Percentiles rank a stretch among this genome's conserved stretches.
Conservation (phyloP, 2,329 filamentous ascomycete genomes). For the Aureobasidium namibiae region DNA sequence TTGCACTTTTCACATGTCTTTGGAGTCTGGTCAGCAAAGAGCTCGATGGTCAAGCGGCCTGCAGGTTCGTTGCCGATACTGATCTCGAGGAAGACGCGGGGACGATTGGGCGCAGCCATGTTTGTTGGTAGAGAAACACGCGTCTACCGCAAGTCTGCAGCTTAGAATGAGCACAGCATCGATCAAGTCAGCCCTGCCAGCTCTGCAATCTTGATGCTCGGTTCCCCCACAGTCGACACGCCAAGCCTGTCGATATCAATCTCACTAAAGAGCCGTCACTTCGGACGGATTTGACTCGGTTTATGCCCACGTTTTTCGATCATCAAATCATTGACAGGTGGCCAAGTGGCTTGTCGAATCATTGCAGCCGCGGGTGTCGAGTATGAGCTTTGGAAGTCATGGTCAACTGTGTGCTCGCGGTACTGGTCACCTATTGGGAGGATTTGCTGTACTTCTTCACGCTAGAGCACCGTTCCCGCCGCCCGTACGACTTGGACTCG, state of each 20-base stretch:
- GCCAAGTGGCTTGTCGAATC: neutral
- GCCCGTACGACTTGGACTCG: too few species aligned
- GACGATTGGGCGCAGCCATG: constrained; percentile 18
- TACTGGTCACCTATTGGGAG: neutral
- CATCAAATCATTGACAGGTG: neutral
- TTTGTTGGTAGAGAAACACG: neutral
- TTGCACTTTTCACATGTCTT: constrained; percentile 42
- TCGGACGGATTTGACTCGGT: neutral
- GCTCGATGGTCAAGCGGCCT: constrained; percentile 37
- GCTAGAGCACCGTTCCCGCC: too few species aligned
- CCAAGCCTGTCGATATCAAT: neutral
- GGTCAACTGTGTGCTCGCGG: too few species aligned
- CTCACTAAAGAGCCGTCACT: neutral
- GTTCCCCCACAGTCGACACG: neutral
- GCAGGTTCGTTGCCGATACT: constrained; percentile 32
- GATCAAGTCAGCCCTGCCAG: neutral
- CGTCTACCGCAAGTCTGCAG: neutral
- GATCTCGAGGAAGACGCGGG: constrained; percentile 36
- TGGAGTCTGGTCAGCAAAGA: constrained; percentile 38
- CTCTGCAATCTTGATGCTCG: neutral
- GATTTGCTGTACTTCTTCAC: too few species aligned
- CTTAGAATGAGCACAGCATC: neutral
- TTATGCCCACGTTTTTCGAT: neutral
- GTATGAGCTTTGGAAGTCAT: neutral
- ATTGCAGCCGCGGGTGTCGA: neutral